A percentile compares a stretch with the other conserved stretches of the same genome.
These are phyloP conservation scores for Pascua sp. DNA, from an alignment of 1,284 basidiomycete species.

Conservation along the genomic window DNA sequence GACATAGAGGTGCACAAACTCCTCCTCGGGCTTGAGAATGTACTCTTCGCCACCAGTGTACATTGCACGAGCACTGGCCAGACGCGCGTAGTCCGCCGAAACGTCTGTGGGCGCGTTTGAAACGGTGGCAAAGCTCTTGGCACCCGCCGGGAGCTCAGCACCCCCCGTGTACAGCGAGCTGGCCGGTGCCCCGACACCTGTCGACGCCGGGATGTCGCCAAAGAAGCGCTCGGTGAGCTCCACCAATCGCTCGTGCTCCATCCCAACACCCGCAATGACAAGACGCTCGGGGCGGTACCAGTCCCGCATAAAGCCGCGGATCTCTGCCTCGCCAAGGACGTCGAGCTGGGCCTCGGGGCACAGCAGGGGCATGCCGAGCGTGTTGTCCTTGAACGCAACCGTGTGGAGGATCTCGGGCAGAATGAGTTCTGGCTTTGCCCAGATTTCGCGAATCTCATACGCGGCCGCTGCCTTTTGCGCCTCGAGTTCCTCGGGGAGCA, in stretches of 20 bases:
- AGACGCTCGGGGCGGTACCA: slow-evolving; percentile 93
- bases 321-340: slow-evolving; percentile 61
- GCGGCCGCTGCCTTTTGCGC: slow-evolving; percentile 79
- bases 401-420: slow-evolving; percentile 88
- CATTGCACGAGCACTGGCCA: slow-evolving; percentile 56
- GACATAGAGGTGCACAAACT: slow-evolving; percentile 91
- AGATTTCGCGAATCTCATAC: slow-evolving; percentile 91
- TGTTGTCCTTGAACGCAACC: slow-evolving; percentile 74
- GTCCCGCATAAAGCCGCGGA: slow-evolving; percentile 67
- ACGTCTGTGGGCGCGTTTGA: slow-evolving; percentile 25
- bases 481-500: slow-evolving; percentile 74
- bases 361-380: slow-evolving; percentile 82
- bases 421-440: slow-evolving; percentile 86
- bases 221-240: slow-evolving; percentile 80
- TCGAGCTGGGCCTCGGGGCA: slow-evolving; percentile 82
- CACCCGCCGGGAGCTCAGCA: slow-evolving; percentile 63
- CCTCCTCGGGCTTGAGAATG: slow-evolving; percentile 61
- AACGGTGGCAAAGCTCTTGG: slow-evolving; percentile 47
- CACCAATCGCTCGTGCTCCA: slow-evolving; percentile 83
- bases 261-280: slow-evolving; percentile 89
- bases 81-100: slow-evolving; percentile 39
- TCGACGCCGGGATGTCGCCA: slow-evolving; percentile 60
- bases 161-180: slow-evolving; percentile 35
- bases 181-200: slow-evolving; percentile 20
- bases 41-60: slow-evolving; percentile 83